Percentiles rank a stretch among this genome's conserved stretches.
Evolutionary conservation across 176 grass and related monocot genomes (phyloP).

Genomic region (Oryza officinalis): DNA sequence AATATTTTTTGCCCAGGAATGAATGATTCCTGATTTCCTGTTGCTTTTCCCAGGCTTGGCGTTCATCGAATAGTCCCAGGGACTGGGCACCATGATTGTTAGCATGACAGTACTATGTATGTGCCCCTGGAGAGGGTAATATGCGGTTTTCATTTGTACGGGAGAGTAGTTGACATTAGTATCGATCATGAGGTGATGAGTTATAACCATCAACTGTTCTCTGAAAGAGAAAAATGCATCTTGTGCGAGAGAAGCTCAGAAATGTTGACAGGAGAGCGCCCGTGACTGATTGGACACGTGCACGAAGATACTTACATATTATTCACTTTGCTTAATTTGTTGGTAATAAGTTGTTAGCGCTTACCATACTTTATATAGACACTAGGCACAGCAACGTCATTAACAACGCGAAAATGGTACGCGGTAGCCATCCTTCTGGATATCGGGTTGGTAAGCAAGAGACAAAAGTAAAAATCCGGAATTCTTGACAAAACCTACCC

Average conservation of each 20-base stretch:
- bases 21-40: not conserved
- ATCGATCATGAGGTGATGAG: not conserved
- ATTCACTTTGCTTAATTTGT: slow-evolving; percentile 23
- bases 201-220: not conserved
- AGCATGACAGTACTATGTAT: not conserved
- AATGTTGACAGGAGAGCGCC: not conserved
- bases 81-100: not conserved
- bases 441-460: slow-evolving; percentile 5
- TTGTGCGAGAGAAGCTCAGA: not conserved
- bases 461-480: slow-evolving; percentile 15
- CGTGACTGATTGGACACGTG: not conserved
- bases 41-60: not conserved
- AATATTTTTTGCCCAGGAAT: not conserved
- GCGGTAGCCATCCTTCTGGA: slow-evolving; percentile 6
- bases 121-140: not conserved
- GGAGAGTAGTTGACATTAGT: not conserved
- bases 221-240: not conserved
- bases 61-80: not conserved
- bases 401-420: slow-evolving; percentile 3
- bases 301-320: not conserved
- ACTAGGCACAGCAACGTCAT: not conserved
- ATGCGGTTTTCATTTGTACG: not conserved
- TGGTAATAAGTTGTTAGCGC: not conserved
- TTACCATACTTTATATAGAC: not conserved
- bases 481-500: not conserved